These are phyloP conservation scores for Leccinellum luteum DNA, from an alignment of 768 basidiomycete genomes.

Conservation along the genomic window DNA sequence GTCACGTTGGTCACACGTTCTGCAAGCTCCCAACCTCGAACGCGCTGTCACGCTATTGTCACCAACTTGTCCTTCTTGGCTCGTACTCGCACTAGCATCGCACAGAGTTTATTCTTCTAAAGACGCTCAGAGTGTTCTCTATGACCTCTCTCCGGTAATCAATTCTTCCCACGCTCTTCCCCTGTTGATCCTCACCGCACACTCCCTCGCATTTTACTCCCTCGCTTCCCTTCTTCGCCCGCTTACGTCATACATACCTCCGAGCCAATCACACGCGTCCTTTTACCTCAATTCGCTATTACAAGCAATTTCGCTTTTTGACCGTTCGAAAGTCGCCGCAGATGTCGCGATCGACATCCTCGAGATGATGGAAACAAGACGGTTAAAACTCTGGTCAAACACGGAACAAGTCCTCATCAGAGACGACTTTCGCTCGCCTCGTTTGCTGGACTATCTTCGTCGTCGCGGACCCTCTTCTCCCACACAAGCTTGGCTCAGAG, in stretches of 20 bases:
- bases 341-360: constrained; percentile 42
- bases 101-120: constrained; percentile 44
- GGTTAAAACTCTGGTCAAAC: constrained; percentile 32
- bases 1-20: constrained; percentile 37
- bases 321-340: constrained; percentile 39
- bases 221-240: constrained; percentile 46
- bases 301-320: constrained; percentile 46
- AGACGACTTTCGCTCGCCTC: constrained; percentile 49
- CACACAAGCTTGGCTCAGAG: constrained; percentile 14
- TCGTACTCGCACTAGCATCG: constrained; percentile 48
- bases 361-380: constrained; percentile 45
- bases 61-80: constrained; percentile 46
- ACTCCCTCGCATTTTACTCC: constrained; percentile 49
- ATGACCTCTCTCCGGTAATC: constrained; percentile 39
- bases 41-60: constrained; percentile 26
- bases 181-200: constrained; percentile 29
- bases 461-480: background rate
- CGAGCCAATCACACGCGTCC: constrained; percentile 18
- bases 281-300: constrained; percentile 53
- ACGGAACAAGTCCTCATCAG: constrained; percentile 47
- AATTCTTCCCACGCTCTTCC: constrained; percentile 5
- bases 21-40: constrained; percentile 36
- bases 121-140: constrained; percentile 44
- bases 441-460: constrained; percentile 48
- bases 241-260: constrained; percentile 40